Percentiles rank a stretch among this genome's conserved stretches.
These are phyloP conservation scores for Carpinus fangiana DNA, from an alignment of 306 rosid species.

Conservation along the genomic window DNA sequence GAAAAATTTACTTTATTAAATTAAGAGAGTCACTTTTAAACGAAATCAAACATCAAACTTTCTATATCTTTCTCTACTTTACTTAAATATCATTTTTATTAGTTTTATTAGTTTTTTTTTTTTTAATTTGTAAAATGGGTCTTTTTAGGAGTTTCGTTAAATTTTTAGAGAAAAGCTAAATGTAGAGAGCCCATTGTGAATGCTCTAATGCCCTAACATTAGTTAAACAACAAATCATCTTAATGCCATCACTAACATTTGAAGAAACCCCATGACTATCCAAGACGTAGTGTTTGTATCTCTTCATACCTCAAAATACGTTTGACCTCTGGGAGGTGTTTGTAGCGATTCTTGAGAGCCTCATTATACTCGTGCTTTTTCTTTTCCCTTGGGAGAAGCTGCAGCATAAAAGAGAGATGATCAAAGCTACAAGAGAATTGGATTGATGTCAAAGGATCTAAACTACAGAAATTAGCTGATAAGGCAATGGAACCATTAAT, in stretches of 20 bases:
- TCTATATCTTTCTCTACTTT: too few relatives aligned
- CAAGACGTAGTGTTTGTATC: slow-evolving; percentile 7
- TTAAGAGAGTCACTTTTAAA: too few relatives aligned
- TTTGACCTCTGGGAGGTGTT: slow-evolving; percentile 79
- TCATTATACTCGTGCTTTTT: slow-evolving; percentile 78
- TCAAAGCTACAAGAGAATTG: not conserved
- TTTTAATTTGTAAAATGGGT: too few relatives aligned
- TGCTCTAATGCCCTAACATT: not conserved
- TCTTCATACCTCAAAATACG: slow-evolving; percentile 68
- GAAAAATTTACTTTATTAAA: too few relatives aligned
- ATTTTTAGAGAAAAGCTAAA: too few relatives aligned
- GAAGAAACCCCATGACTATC: not conserved
- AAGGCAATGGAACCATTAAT: not conserved
- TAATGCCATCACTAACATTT: not conserved
- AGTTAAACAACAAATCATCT: not conserved
- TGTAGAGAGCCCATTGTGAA: too few relatives aligned
- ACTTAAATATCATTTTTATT: too few relatives aligned
- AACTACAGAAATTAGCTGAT: not conserved
- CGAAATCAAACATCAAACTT: too few relatives aligned
- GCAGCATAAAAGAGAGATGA: slow-evolving; percentile 21
- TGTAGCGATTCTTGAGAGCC: slow-evolving; percentile 82
- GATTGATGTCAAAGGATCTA: not conserved
- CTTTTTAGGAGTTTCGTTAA: too few relatives aligned
- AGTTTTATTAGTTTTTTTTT: too few relatives aligned
- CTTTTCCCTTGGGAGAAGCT: slow-evolving; percentile 91